These are phyloP conservation scores for Ulota crispa DNA, from an alignment of 225 moss, liverwort and hornwort species.

Conservation along the genomic window DNA sequence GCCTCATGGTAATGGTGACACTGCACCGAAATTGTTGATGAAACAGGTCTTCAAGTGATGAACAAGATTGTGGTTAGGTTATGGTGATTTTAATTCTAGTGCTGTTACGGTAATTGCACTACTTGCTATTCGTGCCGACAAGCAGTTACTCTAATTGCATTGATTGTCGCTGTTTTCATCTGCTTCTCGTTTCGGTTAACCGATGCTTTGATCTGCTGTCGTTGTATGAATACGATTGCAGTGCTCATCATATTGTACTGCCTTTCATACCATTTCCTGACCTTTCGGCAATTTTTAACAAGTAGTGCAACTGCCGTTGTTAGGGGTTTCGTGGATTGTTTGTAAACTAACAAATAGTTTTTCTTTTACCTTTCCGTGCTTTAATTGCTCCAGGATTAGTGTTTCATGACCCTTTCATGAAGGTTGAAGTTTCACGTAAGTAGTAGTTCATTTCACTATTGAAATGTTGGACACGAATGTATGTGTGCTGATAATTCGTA, in stretches of 20 bases:
- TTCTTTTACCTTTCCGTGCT: not conserved
- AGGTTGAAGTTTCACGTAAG: not conserved
- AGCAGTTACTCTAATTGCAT: not conserved
- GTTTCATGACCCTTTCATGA: not conserved
- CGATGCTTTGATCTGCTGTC: not conserved
- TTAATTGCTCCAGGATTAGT: not conserved
- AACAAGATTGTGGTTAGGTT: not conserved
- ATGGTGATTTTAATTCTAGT: not conserved
- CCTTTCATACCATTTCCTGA: not conserved
- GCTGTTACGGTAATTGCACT: not conserved
- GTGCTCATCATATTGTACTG: not conserved
- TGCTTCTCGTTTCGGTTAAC: not conserved
- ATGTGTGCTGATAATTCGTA: not conserved
- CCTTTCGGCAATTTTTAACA: not conserved
- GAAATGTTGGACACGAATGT: not conserved
- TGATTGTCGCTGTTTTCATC: not conserved
- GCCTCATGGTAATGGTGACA: not conserved
- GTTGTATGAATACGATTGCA: not conserved
- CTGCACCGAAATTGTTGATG: not conserved
- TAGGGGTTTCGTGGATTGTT: not conserved
- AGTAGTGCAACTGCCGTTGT: not conserved
- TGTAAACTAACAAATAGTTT: not conserved
- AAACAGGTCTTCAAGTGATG: not conserved
- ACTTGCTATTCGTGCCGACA: not conserved
- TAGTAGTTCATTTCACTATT: not conserved